Base-by-base conservation (phyloP, 2,329 filamentous ascomycete genomes). In the Fulvia fulva region DNA sequence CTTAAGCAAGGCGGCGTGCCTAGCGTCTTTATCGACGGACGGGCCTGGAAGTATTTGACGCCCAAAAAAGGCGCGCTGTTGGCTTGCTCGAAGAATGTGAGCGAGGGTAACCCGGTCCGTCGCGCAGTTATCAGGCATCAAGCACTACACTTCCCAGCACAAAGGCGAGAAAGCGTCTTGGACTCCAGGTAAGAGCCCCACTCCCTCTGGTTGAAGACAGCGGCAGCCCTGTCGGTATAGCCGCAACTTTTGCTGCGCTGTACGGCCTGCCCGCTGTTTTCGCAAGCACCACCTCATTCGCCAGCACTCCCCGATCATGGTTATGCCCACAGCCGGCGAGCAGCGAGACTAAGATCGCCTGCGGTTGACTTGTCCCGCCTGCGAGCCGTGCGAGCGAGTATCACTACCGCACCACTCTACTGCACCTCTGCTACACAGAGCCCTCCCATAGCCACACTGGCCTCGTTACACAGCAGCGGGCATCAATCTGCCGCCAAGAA, bases 391-490 rank as follows among this genome's bases (percentile, higher is more conserved):
- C 37, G 37, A n/a, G 28, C 28, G 28, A 32, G 8, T 12, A 32
- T 32, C 37, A 41, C 19, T n/a, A 19, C 37, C 19, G 37, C 37
- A 16, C 14, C 16, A 19, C 37, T n/a, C 37, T 19, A n/a, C 37
- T 32, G 28, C 28, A 32, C 28, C 28, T 32, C 37, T 41, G 37
- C 37, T n/a, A 41, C 14, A 41, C 37, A n/a, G 14, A 19, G 23
- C 47, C 8, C 8, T 16, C 8, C 44, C 6, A 14, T 32, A 9
- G 37, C 47, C 47, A 50, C 22, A 44, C 45, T 46, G 45, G 25
- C 50, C 21, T 37, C n/a, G 28, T 56, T 56, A 19, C 32, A 44
- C 54, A 32, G 52, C 52, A 32, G 21, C 52, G 14, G 9, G 14
- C 50, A 37, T 25, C 44, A 51, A 32, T 16, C 23, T 7, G 23